These are phyloP conservation scores for Phytophthora syringae DNA, from an alignment of 352 stramenopile genomes.

Conservation along the genomic window DNA sequence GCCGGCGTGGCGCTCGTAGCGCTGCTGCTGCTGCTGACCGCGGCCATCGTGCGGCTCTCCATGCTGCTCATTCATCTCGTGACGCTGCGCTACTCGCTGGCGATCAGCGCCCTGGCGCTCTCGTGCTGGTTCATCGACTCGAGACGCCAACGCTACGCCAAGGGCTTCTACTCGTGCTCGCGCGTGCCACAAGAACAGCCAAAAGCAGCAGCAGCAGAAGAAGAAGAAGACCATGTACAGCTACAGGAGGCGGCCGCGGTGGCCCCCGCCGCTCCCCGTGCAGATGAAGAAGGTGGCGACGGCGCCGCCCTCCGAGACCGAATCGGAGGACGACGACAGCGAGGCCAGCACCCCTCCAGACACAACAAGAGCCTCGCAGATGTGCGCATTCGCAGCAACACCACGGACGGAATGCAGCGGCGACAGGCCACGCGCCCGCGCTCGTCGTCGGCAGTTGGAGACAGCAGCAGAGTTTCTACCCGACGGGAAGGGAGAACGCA, in stretches of 20 bases:
- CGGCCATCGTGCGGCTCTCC: conserved; percentile 18
- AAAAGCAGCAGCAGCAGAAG: too few relatives aligned
- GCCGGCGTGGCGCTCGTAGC: conserved; percentile 16
- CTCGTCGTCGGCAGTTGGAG: conserved; percentile 30
- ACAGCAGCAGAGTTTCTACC: conserved; percentile 15
- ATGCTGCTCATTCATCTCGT: conserved; percentile 34
- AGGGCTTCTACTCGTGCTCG: conserved; percentile 39
- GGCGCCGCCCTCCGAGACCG: conserved; percentile 51
- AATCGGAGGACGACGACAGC: conserved; percentile 62
- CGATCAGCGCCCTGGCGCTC: conserved; percentile 12
- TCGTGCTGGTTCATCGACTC: conserved; percentile 32
- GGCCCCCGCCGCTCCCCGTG: conserved; percentile 16
- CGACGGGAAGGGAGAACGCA: background rate
- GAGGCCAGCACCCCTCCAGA: conserved; percentile 8
- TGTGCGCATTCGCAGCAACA: conserved; percentile 26
- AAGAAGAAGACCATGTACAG: conserved; percentile 8
- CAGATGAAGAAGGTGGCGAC: conserved; percentile 24
- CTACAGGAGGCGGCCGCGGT: conserved; percentile 5
- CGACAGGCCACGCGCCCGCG: conserved; percentile 23
- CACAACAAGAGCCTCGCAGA: conserved; percentile 28
- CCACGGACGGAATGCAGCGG: conserved; percentile 20
- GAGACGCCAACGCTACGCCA: conserved; percentile 31
- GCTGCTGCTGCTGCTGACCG: conserved; percentile 27
- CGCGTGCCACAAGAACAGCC: conserved; percentile 15
- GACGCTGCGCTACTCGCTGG: conserved; percentile 32